A percentile compares a stretch with the other conserved stretches of the same genome.
Conservation (phyloP, 2,329 filamentous ascomycete genomes). For the Davidsoniella virescens region DNA sequence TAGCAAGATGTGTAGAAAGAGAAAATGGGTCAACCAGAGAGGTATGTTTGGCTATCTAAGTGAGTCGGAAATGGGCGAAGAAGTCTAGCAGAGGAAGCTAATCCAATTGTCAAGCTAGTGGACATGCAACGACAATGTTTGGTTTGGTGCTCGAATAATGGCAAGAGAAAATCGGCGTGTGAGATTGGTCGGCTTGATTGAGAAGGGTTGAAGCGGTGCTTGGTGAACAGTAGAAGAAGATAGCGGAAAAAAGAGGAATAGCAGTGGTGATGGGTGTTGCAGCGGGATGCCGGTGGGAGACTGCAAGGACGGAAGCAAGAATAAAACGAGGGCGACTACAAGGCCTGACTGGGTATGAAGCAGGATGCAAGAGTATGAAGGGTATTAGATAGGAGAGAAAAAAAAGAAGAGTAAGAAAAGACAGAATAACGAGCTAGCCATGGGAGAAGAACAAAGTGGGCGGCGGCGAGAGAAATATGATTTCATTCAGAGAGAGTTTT, state of each 20-base stretch:
- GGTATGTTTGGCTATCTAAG: neutral
- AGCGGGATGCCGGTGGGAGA: no score
- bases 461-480: no score
- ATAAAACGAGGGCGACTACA: neutral
- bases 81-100: neutral
- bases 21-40: neutral
- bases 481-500: no score
- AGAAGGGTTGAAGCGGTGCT: no score
- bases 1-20: neutral
- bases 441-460: neutral
- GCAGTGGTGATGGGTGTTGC: no score
- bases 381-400: neutral
- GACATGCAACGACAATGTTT: no score
- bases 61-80: neutral
- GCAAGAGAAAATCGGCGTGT: no score
- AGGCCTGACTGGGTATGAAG: neutral
- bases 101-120: neutral
- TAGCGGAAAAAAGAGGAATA: no score
- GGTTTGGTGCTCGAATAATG: no score
- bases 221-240: no score
- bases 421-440: neutral
- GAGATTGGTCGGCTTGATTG: no score
- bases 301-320: no score
- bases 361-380: neutral
- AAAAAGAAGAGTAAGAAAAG: neutral